Conservation (phyloP, 345 rosid species). For the Pelargonium nanum region DNA sequence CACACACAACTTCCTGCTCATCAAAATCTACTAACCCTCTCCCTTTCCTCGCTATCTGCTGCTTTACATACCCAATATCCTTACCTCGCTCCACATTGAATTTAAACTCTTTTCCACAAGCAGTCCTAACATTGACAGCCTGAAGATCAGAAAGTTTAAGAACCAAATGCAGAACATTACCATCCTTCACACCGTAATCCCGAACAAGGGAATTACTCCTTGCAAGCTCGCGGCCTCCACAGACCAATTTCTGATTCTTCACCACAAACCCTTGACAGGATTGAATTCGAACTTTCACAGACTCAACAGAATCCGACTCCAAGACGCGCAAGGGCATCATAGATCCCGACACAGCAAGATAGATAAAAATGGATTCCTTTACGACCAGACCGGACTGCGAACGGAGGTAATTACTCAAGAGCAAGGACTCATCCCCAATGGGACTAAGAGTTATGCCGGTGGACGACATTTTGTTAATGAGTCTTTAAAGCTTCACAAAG, state of each 20-base stretch:
- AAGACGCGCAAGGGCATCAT: conserved; percentile 50
- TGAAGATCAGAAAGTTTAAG: conserved; percentile 56
- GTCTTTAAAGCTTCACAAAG: not conserved
- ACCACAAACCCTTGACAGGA: conserved; percentile 54
- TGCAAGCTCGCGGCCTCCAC: conserved; percentile 50
- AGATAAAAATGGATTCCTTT: conserved; percentile 41
- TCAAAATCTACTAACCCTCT: conserved; percentile 39
- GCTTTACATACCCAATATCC: conserved; percentile 56
- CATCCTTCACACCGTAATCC: conserved; percentile 56
- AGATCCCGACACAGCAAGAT: conserved; percentile 31
- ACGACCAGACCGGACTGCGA: conserved; percentile 9
- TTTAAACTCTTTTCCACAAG: conserved; percentile 35
- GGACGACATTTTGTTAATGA: conserved; percentile 28
- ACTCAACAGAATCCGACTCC: conserved; percentile 52
- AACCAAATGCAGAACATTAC: conserved; percentile 59
- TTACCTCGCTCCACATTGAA: conserved; percentile 47
- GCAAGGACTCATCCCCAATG: conserved; percentile 22
- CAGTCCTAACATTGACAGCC: conserved; percentile 46
- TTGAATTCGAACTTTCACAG: conserved; percentile 57
- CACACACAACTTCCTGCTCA: conserved; percentile 51
- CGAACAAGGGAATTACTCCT: conserved; percentile 51
- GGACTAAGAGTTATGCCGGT: conserved; percentile 38
- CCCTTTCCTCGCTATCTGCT: conserved; percentile 39
- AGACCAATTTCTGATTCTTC: conserved; percentile 59
- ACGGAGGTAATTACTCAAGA: conserved; percentile 20